Base-by-base conservation (phyloP, 768 basidiomycete genomes). In the Gymnopilus dilepis region DNA sequence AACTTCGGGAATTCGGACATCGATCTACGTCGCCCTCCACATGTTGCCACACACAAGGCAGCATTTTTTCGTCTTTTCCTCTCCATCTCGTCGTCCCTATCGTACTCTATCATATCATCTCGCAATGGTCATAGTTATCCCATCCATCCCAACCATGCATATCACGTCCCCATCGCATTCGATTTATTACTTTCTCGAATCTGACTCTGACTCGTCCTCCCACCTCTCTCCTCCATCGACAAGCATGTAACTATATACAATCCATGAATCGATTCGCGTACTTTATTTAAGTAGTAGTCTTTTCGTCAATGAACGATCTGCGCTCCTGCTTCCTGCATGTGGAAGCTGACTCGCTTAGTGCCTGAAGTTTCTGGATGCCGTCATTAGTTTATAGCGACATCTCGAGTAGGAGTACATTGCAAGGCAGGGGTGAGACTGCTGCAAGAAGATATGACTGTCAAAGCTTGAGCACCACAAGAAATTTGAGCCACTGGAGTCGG, bases 221-320 rank as follows among this genome's bases (percentile, higher is more conserved):
- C 34, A 17, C 34, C 19, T 15, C 34, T 30, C 33, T 34, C 34
- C 34, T 37, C 34, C 34, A 37, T 37, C n/a, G 15, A 9, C 52
- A 24, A 22, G 15, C 53, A 55, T 55, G 53, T 55, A 55, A 55
- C 24, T 55, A 40, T 55, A 55, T 42, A 55, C 38, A 38, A 24
- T 30, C 17, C 47, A 50, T 4, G 28, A 6, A 28, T 24, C 4
- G 47, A 50, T 50, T 28, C 47, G 28, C n/a, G n/a, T 50, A 50
- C 31, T 30, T n/a, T n/a, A n/a, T n/a, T n/a, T n/a, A n/a, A n/a
- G n/a, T 31, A 30, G 26, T 19, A 3, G 19, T 13, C 40, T n/a
- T 17, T 41, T 11, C 7, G 7, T n/a, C 17, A n/a, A 17, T 28
- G 8, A 48, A 48, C 24, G 26, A 30, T 19, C 8, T 30, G 17